Evolutionary conservation across 1,139 yeast species (phyloP).

Genomic region (Yamadazyma dushanensis): DNA sequence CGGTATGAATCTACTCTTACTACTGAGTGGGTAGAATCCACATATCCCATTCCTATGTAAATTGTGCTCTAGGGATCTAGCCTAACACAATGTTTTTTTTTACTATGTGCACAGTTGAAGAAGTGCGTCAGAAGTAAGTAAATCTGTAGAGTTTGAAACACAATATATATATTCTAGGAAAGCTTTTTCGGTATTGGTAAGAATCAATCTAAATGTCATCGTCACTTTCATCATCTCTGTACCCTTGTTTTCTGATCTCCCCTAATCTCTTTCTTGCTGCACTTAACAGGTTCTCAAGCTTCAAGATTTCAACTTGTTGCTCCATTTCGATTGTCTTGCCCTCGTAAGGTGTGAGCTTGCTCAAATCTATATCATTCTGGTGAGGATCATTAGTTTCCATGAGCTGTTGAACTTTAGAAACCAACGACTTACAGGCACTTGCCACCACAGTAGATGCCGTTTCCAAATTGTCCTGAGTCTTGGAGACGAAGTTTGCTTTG

Average conservation of each 20-base stretch:
- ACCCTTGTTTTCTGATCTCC: slow-evolving; percentile 78
- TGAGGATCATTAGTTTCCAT: slow-evolving; percentile 41
- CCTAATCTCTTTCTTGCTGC: slow-evolving; percentile 81
- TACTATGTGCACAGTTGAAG: too few species aligned
- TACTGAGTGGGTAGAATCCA: too few species aligned
- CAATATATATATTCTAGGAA: too few species aligned
- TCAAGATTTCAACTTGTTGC: slow-evolving; percentile 87
- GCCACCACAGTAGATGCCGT: slow-evolving; percentile 68
- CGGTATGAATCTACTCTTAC: too few species aligned
- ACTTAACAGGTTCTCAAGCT: slow-evolving; percentile 70
- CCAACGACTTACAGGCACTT: slow-evolving; percentile 71
- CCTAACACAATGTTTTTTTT: too few species aligned
- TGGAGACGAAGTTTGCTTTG: slow-evolving; percentile 74
- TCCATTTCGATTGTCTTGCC: slow-evolving; percentile 90
- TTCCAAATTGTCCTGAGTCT: slow-evolving; percentile 76
- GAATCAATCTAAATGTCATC: slow-evolving; percentile 38
- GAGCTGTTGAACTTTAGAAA: slow-evolving; percentile 63
- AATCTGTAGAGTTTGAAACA: too few species aligned
- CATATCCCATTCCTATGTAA: too few species aligned
- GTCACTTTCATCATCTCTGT: slow-evolving; percentile 57
- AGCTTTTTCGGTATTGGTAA: too few species aligned
- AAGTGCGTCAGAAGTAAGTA: too few species aligned
- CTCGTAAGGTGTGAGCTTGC: slow-evolving; percentile 72
- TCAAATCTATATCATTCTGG: slow-evolving; percentile 59
- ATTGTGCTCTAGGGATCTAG: too few species aligned